Percentiles rank a stretch among this genome's conserved stretches.
phyloP scores from a whole-genome alignment of 2,329 filamentous ascomycete genomes.

The Trichoderma sp. region DNA sequence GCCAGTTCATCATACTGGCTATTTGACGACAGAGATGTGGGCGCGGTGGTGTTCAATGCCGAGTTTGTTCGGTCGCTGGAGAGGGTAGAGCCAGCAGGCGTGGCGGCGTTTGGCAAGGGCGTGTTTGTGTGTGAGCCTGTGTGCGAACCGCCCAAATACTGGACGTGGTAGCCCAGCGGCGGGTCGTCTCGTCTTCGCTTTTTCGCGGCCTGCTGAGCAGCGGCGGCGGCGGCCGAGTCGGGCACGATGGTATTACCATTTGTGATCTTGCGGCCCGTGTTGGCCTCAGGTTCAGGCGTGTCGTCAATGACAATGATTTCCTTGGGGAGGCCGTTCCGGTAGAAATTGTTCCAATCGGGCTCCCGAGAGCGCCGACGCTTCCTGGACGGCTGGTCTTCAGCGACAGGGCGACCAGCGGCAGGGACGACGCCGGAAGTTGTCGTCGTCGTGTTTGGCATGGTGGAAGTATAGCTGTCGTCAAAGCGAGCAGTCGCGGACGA shows the following conservation, averaged over 20 bases:
- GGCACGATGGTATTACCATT: slow-evolving; percentile 32
- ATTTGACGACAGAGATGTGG: slow-evolving; percentile 71
- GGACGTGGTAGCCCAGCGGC: slow-evolving; percentile 73
- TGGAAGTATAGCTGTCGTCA: slow-evolving; percentile 24
- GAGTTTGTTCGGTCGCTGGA: slow-evolving; percentile 85
- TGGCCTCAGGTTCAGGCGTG: slow-evolving; percentile 57
- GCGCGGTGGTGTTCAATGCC: slow-evolving; percentile 77
- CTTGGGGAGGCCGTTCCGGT: slow-evolving; percentile 78
- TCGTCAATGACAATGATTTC: slow-evolving; percentile 86
- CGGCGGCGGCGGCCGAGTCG: not conserved
- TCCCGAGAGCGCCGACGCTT: slow-evolving; percentile 60
- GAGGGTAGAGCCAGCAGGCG: slow-evolving; percentile 66
- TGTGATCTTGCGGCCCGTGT: slow-evolving; percentile 41
- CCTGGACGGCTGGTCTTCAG: slow-evolving; percentile 35
- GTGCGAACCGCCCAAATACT: slow-evolving; percentile 61
- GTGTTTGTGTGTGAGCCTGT: slow-evolving; percentile 71
- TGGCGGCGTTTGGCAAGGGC: slow-evolving; percentile 61
- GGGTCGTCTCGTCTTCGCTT: slow-evolving; percentile 65
- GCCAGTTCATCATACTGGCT: slow-evolving; percentile 63
- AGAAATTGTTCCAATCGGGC: slow-evolving; percentile 78
- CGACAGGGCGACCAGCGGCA: slow-evolving; percentile 24
- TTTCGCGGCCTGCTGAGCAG: slow-evolving; percentile 60
- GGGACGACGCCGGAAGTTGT: slow-evolving; percentile 26
- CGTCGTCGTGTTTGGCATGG: slow-evolving; percentile 25
- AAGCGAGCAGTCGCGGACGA: slow-evolving; percentile 29